A percentile compares a stretch with the other conserved stretches of the same genome.
phyloP scores from a whole-genome alignment of 2,329 filamentous ascomycete genomes.

The Phaeophleospora eucalypticola region DNA sequence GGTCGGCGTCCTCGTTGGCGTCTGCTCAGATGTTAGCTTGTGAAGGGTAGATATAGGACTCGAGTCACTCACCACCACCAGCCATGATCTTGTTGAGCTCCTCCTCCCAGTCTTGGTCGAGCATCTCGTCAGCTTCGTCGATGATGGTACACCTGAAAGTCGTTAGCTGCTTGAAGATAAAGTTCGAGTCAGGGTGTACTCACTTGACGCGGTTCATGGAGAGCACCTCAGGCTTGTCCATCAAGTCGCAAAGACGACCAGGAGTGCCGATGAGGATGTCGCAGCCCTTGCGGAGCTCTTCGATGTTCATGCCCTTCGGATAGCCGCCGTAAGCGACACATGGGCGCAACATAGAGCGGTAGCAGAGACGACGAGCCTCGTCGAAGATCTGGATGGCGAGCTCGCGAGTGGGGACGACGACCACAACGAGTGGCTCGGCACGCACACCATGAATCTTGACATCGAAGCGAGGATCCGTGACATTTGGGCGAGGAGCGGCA shows the following conservation, averaged over 20 bases:
- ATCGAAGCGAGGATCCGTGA: slow-evolving; percentile 43
- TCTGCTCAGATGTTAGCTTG: slow-evolving; percentile 39
- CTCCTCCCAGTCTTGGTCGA: slow-evolving; percentile 70
- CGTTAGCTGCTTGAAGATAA: background rate
- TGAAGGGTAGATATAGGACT: background rate
- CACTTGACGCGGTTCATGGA: slow-evolving; percentile 74
- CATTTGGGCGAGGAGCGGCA: slow-evolving; percentile 69
- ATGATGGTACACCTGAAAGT: slow-evolving; percentile 62
- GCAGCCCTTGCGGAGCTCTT: slow-evolving; percentile 75
- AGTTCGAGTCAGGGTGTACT: slow-evolving; percentile 36
- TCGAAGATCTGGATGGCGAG: slow-evolving; percentile 93
- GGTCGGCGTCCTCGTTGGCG: slow-evolving; percentile 69
- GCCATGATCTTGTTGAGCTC: slow-evolving; percentile 72
- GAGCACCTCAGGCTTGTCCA: slow-evolving; percentile 64
- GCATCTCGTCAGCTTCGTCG: slow-evolving; percentile 93
- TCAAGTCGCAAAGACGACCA: slow-evolving; percentile 80
- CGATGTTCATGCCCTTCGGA: slow-evolving; percentile 63
- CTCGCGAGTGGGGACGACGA: slow-evolving; percentile 84
- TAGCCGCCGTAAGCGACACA: slow-evolving; percentile 85
- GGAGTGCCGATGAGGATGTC: slow-evolving; percentile 86
- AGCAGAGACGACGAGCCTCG: slow-evolving; percentile 86
- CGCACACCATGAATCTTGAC: slow-evolving; percentile 52
- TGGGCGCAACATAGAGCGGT: slow-evolving; percentile 89
- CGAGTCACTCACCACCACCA: slow-evolving; percentile 64
- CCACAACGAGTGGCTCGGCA: slow-evolving; percentile 82